Evolutionary conservation across 768 basidiomycete species (phyloP).

Genomic region (Russula vinacea): DNA sequence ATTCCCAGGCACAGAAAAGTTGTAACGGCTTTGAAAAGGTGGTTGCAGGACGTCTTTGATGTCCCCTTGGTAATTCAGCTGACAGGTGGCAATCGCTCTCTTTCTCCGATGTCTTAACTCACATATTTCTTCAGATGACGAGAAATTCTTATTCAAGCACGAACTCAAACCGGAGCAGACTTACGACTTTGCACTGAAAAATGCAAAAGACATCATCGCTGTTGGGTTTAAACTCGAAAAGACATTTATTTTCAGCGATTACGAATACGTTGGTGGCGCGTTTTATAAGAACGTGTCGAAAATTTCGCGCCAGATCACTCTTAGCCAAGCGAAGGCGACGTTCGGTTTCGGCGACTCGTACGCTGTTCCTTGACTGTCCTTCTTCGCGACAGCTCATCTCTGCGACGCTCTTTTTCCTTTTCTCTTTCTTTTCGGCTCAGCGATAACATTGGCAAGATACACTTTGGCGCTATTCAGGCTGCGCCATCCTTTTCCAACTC

Average conservation of each 20-base stretch:
- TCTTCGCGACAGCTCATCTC: neutral
- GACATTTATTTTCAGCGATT: constrained; percentile 97
- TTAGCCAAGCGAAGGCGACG: constrained; percentile 89
- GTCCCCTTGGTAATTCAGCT: constrained; percentile 94
- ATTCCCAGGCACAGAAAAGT: neutral
- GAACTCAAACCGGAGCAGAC: constrained; percentile 89
- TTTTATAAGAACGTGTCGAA: constrained; percentile 95
- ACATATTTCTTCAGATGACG: constrained; percentile 68
- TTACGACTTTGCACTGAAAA: constrained; percentile 72
- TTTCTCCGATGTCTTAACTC: neutral
- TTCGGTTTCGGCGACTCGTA: constrained; percentile 97
- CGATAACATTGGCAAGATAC: constrained; percentile 97
- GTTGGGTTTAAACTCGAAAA: constrained; percentile 88
- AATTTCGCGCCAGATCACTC: constrained; percentile 89
- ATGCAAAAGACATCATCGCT: constrained; percentile 95
- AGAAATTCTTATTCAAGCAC: constrained; percentile 98
- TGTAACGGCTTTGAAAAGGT: constrained; percentile 48
- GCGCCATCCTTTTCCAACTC: constrained; percentile 97
- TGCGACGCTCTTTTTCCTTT: neutral
- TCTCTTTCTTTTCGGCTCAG: constrained; percentile 41
- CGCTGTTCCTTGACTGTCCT: constrained; percentile 35
- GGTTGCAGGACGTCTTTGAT: constrained; percentile 95
- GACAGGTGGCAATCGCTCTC: constrained; percentile 56
- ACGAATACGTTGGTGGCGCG: constrained; percentile 82
- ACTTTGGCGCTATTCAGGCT: constrained; percentile 94